These are phyloP conservation scores for Lachnellula subtilissima DNA, from an alignment of 2,329 filamentous ascomycete species.

Conservation along the genomic window DNA sequence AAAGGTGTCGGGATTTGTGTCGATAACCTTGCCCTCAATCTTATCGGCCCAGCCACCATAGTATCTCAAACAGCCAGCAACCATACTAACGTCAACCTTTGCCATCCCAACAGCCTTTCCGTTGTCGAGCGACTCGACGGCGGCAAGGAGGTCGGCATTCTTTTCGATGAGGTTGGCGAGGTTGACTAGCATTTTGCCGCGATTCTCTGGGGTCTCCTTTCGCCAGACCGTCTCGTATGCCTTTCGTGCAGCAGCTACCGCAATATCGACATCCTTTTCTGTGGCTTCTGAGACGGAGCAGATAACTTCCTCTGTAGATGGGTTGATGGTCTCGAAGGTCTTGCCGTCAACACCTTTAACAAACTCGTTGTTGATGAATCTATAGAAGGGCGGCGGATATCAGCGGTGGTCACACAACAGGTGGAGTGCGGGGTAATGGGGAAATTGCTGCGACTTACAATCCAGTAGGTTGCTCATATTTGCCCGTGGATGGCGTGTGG, in stretches of 20 bases:
- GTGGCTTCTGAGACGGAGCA: constrained; percentile 76
- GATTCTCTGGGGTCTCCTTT: constrained; percentile 62
- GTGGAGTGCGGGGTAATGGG: constrained; percentile 15
- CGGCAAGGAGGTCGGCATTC: constrained; percentile 69
- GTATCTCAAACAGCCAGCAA: constrained; percentile 71
- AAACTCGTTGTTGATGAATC: constrained; percentile 86
- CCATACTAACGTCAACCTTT: constrained; percentile 66
- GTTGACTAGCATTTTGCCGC: constrained; percentile 66
- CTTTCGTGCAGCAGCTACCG: constrained; percentile 79
- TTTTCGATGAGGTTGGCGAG: constrained; percentile 77
- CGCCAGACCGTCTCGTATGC: constrained; percentile 74
- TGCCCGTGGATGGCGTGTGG: constrained; percentile 29
- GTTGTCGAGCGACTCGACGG: constrained; percentile 84
- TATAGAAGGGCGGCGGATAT: constrained; percentile 10
- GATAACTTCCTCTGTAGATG: constrained; percentile 78
- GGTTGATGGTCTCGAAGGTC: constrained; percentile 91
- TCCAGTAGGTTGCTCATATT: constrained; percentile 33
- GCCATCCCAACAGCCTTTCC: constrained; percentile 77
- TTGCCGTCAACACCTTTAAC: constrained; percentile 78
- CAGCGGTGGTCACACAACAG: not conserved
- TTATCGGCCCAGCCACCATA: constrained; percentile 74
- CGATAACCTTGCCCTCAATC: constrained; percentile 64
- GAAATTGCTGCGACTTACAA: constrained; percentile 36
- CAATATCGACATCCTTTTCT: constrained; percentile 79
- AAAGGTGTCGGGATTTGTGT: constrained; percentile 60